Conservation (phyloP, 805 yeast species). For the Lipomyces starkeyi region DNA sequence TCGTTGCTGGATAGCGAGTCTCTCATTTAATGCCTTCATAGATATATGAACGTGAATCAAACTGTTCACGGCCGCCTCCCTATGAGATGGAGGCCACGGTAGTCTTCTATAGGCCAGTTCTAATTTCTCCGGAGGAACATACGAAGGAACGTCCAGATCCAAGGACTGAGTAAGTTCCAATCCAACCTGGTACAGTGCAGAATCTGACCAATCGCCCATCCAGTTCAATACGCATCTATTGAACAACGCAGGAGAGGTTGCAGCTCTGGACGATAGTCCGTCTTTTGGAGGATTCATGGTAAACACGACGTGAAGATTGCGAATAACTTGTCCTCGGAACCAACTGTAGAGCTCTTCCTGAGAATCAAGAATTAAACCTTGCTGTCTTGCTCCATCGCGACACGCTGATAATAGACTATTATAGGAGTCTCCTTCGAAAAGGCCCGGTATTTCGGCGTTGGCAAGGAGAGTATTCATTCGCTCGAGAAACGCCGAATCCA, state of each 20-base stretch:
- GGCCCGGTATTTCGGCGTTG: slow-evolving; percentile 89
- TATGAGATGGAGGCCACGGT: slow-evolving; percentile 42
- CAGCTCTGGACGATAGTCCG: slow-evolving; percentile 52
- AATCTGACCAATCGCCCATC: slow-evolving; percentile 82
- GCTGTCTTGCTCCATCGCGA: slow-evolving; percentile 59
- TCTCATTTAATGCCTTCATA: slow-evolving; percentile 32
- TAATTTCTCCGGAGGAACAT: slow-evolving; percentile 46
- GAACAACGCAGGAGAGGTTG: slow-evolving; percentile 85
- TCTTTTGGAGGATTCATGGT: slow-evolving; percentile 64
- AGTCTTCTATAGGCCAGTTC: slow-evolving; percentile 20
- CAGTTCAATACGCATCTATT: slow-evolving; percentile 87
- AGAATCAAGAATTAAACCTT: slow-evolving; percentile 68
- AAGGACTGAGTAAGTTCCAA: slow-evolving; percentile 49
- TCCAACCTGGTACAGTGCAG: slow-evolving; percentile 60
- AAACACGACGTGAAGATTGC: slow-evolving; percentile 81
- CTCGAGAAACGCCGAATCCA: slow-evolving; percentile 81
- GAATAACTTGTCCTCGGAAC: slow-evolving; percentile 71
- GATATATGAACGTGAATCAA: slow-evolving; percentile 56
- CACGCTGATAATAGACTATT: slow-evolving; percentile 59
- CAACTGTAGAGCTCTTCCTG: slow-evolving; percentile 73
- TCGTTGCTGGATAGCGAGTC: slow-evolving; percentile 18
- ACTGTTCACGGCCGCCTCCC: slow-evolving; percentile 56
- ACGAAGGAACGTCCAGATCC: slow-evolving; percentile 61
- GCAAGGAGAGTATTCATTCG: slow-evolving; percentile 93
- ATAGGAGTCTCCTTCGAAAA: slow-evolving; percentile 78